Evolutionary conservation across 176 grass and related monocot genomes (phyloP).

Genomic region (Saccharum spontaneum): DNA sequence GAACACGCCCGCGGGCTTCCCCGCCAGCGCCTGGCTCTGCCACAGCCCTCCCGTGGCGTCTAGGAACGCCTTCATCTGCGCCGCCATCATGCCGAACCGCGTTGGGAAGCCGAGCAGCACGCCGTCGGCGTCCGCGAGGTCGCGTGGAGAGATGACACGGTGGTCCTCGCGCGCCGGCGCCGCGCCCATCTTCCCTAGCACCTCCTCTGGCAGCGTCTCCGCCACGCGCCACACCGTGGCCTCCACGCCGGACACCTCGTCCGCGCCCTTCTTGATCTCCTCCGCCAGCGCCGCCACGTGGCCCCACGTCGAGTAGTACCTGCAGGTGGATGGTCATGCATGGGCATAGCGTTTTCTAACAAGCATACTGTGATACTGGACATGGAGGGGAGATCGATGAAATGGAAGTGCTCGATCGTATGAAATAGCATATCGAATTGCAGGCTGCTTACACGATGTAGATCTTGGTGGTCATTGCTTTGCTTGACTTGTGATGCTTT

Average conservation of each 20-base stretch:
- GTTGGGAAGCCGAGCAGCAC: conserved; percentile 47
- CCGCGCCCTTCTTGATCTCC: not conserved
- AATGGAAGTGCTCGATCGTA: too few species aligned
- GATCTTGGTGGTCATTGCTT: conserved; percentile 48
- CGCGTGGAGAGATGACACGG: not conserved
- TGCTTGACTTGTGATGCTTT: not conserved
- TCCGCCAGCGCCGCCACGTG: not conserved
- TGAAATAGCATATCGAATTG: too few species aligned
- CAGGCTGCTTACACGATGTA: conserved; percentile 49
- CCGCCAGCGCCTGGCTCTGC: conserved; percentile 33
- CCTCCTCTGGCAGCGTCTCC: not conserved
- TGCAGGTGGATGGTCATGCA: not conserved
- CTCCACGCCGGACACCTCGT: not conserved
- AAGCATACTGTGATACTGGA: too few species aligned
- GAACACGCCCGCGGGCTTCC: conserved; percentile 47
- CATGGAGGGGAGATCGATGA: too few species aligned
- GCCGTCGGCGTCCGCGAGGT: conserved; percentile 42
- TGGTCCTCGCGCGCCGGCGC: not conserved
- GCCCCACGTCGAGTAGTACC: not conserved
- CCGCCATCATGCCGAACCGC: conserved; percentile 54
- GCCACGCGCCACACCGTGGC: not conserved
- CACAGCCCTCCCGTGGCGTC: conserved; percentile 38
- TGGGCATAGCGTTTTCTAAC: too few species aligned
- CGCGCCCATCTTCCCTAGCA: not conserved
- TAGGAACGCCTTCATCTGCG: conserved; percentile 49